Conservation (phyloP, 2,329 filamentous ascomycete species). For the Tolypocladium inflatum region DNA sequence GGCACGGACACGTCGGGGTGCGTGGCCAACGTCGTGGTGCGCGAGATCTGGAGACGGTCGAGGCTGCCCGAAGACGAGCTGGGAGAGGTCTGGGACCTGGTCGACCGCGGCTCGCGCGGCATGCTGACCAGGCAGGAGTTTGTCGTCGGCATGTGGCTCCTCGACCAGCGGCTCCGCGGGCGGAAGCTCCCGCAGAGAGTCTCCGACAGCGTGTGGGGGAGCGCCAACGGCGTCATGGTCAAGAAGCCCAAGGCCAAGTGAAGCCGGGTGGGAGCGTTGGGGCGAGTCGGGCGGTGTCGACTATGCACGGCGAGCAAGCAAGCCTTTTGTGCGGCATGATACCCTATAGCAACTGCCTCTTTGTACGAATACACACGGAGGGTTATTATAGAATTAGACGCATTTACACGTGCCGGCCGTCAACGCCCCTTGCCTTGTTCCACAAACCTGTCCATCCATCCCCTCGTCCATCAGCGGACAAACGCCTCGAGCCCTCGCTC, state of each 20-base stretch:
- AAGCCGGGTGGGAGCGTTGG: neutral
- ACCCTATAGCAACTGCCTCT: neutral
- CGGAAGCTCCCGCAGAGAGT: conserved; percentile 66
- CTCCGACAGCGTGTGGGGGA: conserved; percentile 66
- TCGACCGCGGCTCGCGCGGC: conserved; percentile 47
- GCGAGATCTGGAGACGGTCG: conserved; percentile 68
- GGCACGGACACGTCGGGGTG: conserved; percentile 30
- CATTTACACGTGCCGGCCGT: neutral
- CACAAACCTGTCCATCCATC: too few species aligned
- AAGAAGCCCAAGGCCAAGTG: conserved; percentile 18
- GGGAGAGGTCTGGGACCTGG: conserved; percentile 68
- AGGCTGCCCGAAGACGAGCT: conserved; percentile 59
- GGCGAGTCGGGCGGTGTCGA: neutral
- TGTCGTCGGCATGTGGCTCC: conserved; percentile 73
- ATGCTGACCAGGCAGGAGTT: conserved; percentile 61
- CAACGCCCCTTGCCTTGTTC: neutral
- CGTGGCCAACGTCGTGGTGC: conserved; percentile 58
- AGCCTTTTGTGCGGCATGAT: neutral
- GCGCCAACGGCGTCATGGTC: conserved; percentile 42
- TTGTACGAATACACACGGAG: neutral
- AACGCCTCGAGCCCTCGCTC: neutral
- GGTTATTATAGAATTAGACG: neutral
- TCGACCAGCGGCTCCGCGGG: conserved; percentile 72
- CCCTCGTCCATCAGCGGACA: neutral
- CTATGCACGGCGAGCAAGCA: neutral